Evolutionary conservation across 768 basidiomycete genomes (phyloP).

Genomic region (Kwoniella europaea): DNA sequence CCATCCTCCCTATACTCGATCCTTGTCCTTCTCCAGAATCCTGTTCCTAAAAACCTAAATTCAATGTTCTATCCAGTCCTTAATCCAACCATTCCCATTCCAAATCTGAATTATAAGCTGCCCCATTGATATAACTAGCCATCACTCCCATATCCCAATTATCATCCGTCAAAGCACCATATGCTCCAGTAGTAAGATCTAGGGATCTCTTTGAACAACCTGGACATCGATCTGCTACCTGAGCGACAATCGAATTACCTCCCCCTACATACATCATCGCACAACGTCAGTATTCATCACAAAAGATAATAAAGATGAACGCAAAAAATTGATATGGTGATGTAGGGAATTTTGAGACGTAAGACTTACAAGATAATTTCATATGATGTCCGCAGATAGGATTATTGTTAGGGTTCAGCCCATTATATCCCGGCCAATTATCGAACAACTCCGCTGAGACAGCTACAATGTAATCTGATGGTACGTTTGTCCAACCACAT

Average conservation of each 20-base stretch:
- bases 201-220: constrained; percentile 47
- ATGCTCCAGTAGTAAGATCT: constrained; percentile 46
- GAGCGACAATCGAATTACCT: constrained; percentile 35
- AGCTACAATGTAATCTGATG: constrained; percentile 45
- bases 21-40: neutral
- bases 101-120: constrained; percentile 18
- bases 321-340: no score
- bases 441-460: constrained; percentile 41
- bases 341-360: no score
- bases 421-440: constrained; percentile 48
- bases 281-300: no score
- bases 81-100: constrained; percentile 29
- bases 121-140: constrained; percentile 26
- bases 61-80: no score
- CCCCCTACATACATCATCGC: constrained; percentile 25
- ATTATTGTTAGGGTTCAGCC: constrained; percentile 48
- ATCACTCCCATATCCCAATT: constrained; percentile 27
- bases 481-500: constrained; percentile 40
- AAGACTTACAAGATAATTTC: constrained; percentile 39
- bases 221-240: constrained; percentile 47
- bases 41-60: constrained; percentile 12
- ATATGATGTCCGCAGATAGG: constrained; percentile 48
- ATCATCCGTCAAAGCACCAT: constrained; percentile 27
- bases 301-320: no score
- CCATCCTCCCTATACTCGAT: no score